Evolutionary conservation across 2,329 filamentous ascomycete species (phyloP).

Genomic region (Albifimbria verrucaria): DNA sequence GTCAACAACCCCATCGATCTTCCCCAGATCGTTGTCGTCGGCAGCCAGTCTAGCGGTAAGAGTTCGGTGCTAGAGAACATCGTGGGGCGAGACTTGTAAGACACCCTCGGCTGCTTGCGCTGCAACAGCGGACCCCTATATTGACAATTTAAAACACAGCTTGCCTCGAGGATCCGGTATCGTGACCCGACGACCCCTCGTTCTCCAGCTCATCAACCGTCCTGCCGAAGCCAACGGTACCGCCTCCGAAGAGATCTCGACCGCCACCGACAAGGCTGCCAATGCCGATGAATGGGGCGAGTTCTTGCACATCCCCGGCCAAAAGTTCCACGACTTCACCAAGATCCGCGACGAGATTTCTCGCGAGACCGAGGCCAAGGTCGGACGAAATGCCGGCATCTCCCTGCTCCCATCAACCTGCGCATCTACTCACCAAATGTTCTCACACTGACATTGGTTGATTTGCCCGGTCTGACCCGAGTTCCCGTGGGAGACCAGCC

Average conservation of each 20-base stretch:
- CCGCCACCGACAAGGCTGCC: constrained; percentile 76
- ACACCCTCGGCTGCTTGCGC: too few relatives aligned
- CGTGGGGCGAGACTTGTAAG: constrained; percentile 97
- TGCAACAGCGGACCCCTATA: too few relatives aligned
- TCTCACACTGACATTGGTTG: constrained; percentile 91
- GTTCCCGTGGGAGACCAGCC: constrained; percentile 96
- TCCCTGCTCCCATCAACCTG: constrained; percentile 94
- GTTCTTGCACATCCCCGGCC: constrained; percentile 94
- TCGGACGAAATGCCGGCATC: constrained; percentile 93
- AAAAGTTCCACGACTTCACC: constrained; percentile 97
- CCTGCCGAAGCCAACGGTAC: constrained; percentile 72
- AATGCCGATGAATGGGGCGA: constrained; percentile 98
- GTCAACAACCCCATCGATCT: constrained; percentile 99
- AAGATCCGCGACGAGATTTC: constrained; percentile 98
- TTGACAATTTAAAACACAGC: too few relatives aligned
- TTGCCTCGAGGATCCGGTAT: constrained; percentile 96
- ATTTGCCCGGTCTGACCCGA: constrained; percentile 93
- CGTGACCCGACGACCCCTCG: constrained; percentile 90
- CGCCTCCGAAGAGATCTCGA: constrained; percentile 60
- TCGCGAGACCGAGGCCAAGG: constrained; percentile 93
- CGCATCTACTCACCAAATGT: constrained; percentile 98
- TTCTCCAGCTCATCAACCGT: constrained; percentile 97
- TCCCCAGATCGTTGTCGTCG: constrained; percentile 96
- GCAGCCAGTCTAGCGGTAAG: constrained; percentile 98
- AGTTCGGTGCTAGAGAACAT: constrained; percentile 99